phyloP scores from a whole-genome alignment of 495 filamentous ascomycete genomes.

The Hypoxylon crocopeplum region DNA sequence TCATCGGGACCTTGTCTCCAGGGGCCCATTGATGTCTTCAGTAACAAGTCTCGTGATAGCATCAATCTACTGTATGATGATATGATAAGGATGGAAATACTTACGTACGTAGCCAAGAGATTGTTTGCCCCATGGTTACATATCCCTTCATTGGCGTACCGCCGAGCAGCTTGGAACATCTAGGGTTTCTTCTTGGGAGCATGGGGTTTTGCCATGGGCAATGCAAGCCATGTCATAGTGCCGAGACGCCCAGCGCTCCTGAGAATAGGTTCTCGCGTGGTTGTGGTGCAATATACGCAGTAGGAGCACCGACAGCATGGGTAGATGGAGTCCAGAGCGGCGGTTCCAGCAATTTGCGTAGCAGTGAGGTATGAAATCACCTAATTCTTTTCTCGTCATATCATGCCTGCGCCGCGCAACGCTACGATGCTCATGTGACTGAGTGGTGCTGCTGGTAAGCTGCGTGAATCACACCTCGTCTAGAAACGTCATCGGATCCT shows the following conservation, averaged over 20 bases:
- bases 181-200: conserved; percentile 2
- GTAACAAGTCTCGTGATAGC: no score
- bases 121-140: not conserved
- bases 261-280: conserved; percentile 6
- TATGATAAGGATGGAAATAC: not conserved
- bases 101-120: not conserved
- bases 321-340: conserved; percentile 10
- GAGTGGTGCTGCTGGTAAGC: conserved; percentile 28
- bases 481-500: conserved; percentile 21
- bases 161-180: conserved; percentile 5
- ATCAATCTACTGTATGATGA: no score
- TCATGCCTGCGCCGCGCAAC: conserved; percentile 14
- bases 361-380: not conserved
- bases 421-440: conserved; percentile 33
- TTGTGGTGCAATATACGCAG: conserved; percentile 8
- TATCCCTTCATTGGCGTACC: conserved; percentile 5
- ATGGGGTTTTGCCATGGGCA: conserved; percentile 14
- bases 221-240: conserved; percentile 6
- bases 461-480: conserved; percentile 29
- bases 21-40: no score
- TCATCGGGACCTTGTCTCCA: no score
- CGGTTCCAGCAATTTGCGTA: not conserved
- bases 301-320: conserved; percentile 8
- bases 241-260: conserved; percentile 18
- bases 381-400: not conserved